Evolutionary conservation across 2,329 filamentous ascomycete species (phyloP).

Genomic region (Pezicula radicicola): DNA sequence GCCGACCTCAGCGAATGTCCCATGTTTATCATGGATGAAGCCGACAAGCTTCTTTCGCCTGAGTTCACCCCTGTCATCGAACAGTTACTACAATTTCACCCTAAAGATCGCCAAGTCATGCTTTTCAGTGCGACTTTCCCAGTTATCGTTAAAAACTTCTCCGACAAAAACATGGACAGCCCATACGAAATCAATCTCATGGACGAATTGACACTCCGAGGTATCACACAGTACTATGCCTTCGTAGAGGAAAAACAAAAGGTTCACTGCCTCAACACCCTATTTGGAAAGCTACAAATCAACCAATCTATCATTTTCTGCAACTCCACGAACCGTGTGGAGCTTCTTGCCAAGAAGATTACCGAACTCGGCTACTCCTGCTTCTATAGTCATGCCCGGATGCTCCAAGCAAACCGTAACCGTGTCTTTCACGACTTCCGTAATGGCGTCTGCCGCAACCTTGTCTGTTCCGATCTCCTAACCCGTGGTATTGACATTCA

Average conservation of each 20-base stretch:
- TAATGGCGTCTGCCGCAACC: slow-evolving; percentile 94
- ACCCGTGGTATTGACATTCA: slow-evolving; percentile 99
- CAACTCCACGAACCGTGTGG: slow-evolving; percentile 97
- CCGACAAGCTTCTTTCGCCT: slow-evolving; percentile 92
- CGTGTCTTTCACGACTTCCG: slow-evolving; percentile 99
- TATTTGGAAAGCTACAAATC: slow-evolving; percentile 98
- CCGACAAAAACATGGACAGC: slow-evolving; percentile 93
- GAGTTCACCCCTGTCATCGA: slow-evolving; percentile 98
- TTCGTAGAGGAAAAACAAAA: slow-evolving; percentile 99
- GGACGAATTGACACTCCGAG: slow-evolving; percentile 96
- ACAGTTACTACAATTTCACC: slow-evolving; percentile 90
- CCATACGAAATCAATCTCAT: slow-evolving; percentile 99
- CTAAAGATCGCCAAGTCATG: slow-evolving; percentile 98
- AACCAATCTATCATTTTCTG: slow-evolving; percentile 99
- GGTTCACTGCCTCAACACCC: slow-evolving; percentile 96
- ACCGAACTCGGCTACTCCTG: slow-evolving; percentile 98
- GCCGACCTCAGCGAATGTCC: slow-evolving; percentile 94
- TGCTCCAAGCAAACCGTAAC: slow-evolving; percentile 95
- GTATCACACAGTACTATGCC: slow-evolving; percentile 98
- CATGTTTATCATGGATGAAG: slow-evolving; percentile 99
- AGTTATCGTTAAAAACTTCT: slow-evolving; percentile 95
- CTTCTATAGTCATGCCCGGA: slow-evolving; percentile 98
- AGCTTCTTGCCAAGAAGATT: slow-evolving; percentile 97
- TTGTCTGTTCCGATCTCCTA: slow-evolving; percentile 95
- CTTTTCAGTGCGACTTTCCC: slow-evolving; percentile 98